These are phyloP conservation scores for Emericellopsis cladophorae DNA, from an alignment of 2,329 filamentous ascomycete species.

Conservation along the genomic window DNA sequence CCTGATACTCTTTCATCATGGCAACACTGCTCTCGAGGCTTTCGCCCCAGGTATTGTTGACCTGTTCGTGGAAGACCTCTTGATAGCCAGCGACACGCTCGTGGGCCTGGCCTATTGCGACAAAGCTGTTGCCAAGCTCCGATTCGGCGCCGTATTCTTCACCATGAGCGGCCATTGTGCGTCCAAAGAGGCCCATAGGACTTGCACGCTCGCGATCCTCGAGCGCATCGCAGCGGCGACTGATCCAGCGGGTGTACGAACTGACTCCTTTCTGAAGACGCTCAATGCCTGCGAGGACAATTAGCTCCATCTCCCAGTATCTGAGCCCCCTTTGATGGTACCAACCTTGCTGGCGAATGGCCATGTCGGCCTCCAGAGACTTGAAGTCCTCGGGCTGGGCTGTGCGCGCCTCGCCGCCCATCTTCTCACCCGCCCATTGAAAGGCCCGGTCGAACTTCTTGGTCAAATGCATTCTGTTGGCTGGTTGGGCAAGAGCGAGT, in stretches of 20 bases:
- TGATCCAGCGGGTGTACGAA: constrained; percentile 76
- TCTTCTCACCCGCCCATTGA: constrained; percentile 96
- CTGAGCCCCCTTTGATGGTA: neutral
- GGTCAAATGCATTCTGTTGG: constrained; percentile 37
- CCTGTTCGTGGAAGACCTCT: constrained; percentile 66
- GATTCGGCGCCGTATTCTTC: constrained; percentile 88
- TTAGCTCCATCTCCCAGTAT: neutral
- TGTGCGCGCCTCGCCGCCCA: constrained; percentile 85
- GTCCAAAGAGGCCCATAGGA: constrained; percentile 67
- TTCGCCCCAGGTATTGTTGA: constrained; percentile 77
- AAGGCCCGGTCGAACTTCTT: constrained; percentile 94
- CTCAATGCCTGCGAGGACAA: constrained; percentile 58
- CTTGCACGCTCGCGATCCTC: constrained; percentile 83
- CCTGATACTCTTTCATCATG: constrained; percentile 97
- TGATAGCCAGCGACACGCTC: constrained; percentile 79
- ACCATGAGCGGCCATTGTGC: constrained; percentile 77
- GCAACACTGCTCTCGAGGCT: constrained; percentile 79
- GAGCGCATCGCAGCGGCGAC: constrained; percentile 63
- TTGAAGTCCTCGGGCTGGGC: constrained; percentile 84
- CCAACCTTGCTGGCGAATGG: constrained; percentile 71
- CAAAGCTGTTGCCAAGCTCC: constrained; percentile 79
- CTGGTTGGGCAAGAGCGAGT: too few relatives aligned
- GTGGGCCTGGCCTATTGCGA: constrained; percentile 69
- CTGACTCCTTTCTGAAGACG: constrained; percentile 78
- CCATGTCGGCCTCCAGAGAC: constrained; percentile 80